A percentile compares a stretch with the other conserved stretches of the same genome.
phyloP scores from a whole-genome alignment of 441 rosid genomes.

The Arabidopsis lyrata region DNA sequence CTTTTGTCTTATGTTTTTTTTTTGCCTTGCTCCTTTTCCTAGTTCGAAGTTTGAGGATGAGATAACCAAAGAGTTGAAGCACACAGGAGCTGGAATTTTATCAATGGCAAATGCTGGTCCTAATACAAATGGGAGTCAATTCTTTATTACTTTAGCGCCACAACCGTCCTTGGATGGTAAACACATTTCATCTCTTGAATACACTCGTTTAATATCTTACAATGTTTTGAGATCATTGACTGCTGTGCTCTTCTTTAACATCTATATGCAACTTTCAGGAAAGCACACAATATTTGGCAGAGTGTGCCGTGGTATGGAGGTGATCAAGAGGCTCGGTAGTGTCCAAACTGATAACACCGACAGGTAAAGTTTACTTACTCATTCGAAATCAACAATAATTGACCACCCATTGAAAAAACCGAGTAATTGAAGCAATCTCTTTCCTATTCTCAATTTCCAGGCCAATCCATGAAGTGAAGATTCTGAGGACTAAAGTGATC shows the following conservation, averaged over 20 bases:
- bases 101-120: conserved; percentile 99
- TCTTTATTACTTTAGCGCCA: conserved; percentile 91
- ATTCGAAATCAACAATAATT: not conserved
- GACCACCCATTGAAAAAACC: not conserved
- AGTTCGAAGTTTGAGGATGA: conserved; percentile 91
- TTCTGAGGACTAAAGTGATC: conserved; percentile 76
- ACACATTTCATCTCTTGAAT: not conserved
- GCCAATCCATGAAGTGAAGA: conserved; percentile 95
- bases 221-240: too few species aligned
- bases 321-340: conserved; percentile 95
- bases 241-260: not conserved
- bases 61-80: conserved; percentile 81
- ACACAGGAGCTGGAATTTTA: conserved; percentile 92
- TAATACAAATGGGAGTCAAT: conserved; percentile 92
- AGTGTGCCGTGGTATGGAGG: conserved; percentile 90
- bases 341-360: conserved; percentile 96
- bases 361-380: conserved; percentile 51
- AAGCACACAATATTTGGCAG: conserved; percentile 98
- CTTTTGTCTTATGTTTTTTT: not conserved
- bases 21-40: conserved; percentile 14
- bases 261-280: conserved; percentile 55
- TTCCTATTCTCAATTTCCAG: conserved; percentile 47
- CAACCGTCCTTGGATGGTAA: conserved; percentile 88
- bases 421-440: not conserved
- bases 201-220: too few species aligned